Evolutionary conservation across 495 filamentous ascomycete genomes (phyloP).

Genomic region (Penicillium manginii): DNA sequence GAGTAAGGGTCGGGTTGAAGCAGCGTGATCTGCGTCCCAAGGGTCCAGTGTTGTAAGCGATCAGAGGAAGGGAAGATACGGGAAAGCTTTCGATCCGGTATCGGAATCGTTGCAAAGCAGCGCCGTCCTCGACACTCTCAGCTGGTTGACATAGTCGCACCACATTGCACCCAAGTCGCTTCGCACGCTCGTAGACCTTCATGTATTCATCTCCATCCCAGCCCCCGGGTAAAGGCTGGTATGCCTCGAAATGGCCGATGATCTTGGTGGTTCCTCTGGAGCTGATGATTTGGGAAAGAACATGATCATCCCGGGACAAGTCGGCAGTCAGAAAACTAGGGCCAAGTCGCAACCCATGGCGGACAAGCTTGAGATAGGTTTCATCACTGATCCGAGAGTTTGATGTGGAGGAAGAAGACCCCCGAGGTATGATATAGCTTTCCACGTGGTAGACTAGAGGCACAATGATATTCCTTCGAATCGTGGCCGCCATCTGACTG

Average conservation of each 20-base stretch:
- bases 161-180: conserved; percentile 51
- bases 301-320: conserved; percentile 56
- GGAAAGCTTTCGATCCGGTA: conserved; percentile 36
- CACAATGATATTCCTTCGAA: conserved; percentile 66
- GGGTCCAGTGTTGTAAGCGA: conserved; percentile 72
- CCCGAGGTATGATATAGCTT: conserved; percentile 30
- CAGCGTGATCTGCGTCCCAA: conserved; percentile 66
- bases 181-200: conserved; percentile 45
- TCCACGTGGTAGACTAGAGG: conserved; percentile 55
- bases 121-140: conserved; percentile 43
- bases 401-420: conserved; percentile 25
- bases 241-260: conserved; percentile 63
- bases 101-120: conserved; percentile 44
- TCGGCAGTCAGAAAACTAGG: conserved; percentile 73
- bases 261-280: conserved; percentile 65
- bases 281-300: conserved; percentile 57
- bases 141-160: conserved; percentile 52
- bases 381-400: conserved; percentile 33
- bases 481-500: conserved; percentile 59
- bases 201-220: conserved; percentile 43
- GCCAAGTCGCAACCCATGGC: conserved; percentile 68
- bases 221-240: conserved; percentile 47
- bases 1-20: conserved; percentile 67
- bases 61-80: conserved; percentile 50
- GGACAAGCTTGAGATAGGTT: conserved; percentile 63